Evolutionary conservation across 352 stramenopile genomes (phyloP), one percentile per base, ranked within the genome.

Genomic region (Pythium coloratum): DNA sequence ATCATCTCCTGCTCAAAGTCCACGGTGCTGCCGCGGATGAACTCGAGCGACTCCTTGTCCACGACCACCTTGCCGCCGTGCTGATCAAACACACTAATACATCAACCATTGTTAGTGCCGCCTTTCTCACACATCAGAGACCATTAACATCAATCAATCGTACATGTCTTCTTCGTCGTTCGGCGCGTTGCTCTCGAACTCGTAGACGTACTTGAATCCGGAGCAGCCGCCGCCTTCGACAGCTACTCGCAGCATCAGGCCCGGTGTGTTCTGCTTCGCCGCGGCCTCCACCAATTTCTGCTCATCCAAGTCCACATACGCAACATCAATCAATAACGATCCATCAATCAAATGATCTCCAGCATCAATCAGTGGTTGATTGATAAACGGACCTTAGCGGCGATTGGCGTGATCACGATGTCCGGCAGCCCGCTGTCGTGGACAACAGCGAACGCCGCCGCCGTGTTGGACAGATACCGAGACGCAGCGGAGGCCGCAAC

Each of bases 1-100:
- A 99, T 99, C 74, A 99, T 94, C 76, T 99, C 96, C 68, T 98
- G 86, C 54, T 98, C 94, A 70, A 93, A 99, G 75, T 99, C 97
- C 58, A 99, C 83, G 8, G 93, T 99, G 60, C 91, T 95, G 65
- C 86, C 86, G 69, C 78, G 76, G 51, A 99, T 85, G 24, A 99
- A 94, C 53, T 98, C 93, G 34, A 99, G 83, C 46, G 94, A 99
- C 55, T 87, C 85, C 59, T 90, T 91, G 75, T 98, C 94, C 53
- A 98, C 88, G 49, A 98, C 91, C 51, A 98, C 84, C 40, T 81
- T 73, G 24, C 81, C 84, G 18, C 88, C 91, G 63, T 97, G 80
- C 57, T 93, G 87, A 73, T 96, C 86, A 69, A 97, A 97, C 49
- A 97, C 78, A 51, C 72, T 84, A 61, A 24, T 14, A 20, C 36